Base-by-base conservation (phyloP, 192 early-diverging fungal species). In the Thamnidium elegans region DNA sequence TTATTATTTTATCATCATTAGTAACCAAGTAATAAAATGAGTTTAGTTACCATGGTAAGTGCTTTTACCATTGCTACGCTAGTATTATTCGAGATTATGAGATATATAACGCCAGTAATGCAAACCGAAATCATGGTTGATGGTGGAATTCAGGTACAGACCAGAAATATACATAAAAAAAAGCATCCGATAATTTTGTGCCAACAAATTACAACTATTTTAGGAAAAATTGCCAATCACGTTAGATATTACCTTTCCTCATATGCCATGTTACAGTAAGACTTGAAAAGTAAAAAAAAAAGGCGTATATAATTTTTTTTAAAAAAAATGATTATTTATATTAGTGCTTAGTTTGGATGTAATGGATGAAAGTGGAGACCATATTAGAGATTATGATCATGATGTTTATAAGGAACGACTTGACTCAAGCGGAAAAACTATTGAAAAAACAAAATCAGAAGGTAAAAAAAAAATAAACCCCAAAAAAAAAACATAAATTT, bases 311-410 rank as follows among this genome's bases (percentile, higher is more conserved):
- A 26, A 26, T 26, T 26, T 26, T 26, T 26, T 26, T 26, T 11
- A 36, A 21, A 21, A 54, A 26, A 10, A 44, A 15, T 59, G 3
- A 59, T 9, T 15, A 3, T 0, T 26, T 7, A 34, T 21, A 15
- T 10, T 78, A 88, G 87, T 95, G 10, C 78, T 98, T 50, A 90
- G 88, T 62, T 80, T 97, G 59, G 96, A 97, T 76, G 89, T 98
- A 5, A 93, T 97, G 90, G 96, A 96, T 71, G 87, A 92, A n/a
- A 84, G 92, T 46, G 93, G 95, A 21, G 92, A 94, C 66, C 88
- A 92, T 64, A 89, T 95, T 62, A 75, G 73, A 26, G 89, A 90
- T 71, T 79, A 91, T 50, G 77, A 76, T 20, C 89, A 91, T 76
- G 82, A 85, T 30, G 84, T 97, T 21, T 87, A 82, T 64, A 95